Conservation (phyloP, 495 filamentous ascomycete species). For the Aspergillus cavernicola region DNA sequence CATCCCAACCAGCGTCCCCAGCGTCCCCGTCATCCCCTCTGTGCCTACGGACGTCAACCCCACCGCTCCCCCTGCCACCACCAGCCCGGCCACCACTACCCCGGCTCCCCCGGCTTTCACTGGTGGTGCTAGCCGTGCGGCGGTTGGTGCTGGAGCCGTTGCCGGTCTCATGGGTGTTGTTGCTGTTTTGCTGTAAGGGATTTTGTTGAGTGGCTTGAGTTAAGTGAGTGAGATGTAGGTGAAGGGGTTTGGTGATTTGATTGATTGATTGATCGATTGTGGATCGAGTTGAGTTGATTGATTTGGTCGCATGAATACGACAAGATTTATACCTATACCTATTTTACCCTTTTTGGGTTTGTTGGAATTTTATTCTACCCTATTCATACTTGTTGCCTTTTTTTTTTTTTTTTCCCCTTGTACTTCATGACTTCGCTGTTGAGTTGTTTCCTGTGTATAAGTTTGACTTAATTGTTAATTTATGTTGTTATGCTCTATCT, state of each 20-base stretch:
- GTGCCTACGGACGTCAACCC: conserved; percentile 15
- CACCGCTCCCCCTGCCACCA: conserved; percentile 13
- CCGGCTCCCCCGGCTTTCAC: conserved; percentile 47
- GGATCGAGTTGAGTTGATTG: neutral
- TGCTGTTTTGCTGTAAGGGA: conserved; percentile 70
- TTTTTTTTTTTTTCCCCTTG: neutral
- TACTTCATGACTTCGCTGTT: conserved; percentile 3
- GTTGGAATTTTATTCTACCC: neutral
- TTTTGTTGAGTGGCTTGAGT: neutral
- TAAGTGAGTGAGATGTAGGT: neutral
- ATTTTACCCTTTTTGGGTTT: neutral
- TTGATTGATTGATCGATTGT: conserved; percentile 4
- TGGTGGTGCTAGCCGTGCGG: conserved; percentile 46
- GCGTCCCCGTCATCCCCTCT: conserved; percentile 10
- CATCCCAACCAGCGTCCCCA: conserved; percentile 35
- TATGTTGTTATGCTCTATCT: conserved; percentile 1
- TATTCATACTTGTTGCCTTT: neutral
- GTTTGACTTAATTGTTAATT: conserved; percentile 5
- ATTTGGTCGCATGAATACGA: conserved; percentile 14
- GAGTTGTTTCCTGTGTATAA: conserved; percentile 4
- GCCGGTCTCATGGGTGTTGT: conserved; percentile 70
- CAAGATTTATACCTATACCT: conserved; percentile 9
- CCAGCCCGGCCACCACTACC: conserved; percentile 43
- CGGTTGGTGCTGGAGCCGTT: conserved; percentile 49
- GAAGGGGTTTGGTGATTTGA: neutral